These are phyloP conservation scores for Coemansia sp. DNA, from an alignment of 192 early-diverging fungal species.

Conservation along the genomic window DNA sequence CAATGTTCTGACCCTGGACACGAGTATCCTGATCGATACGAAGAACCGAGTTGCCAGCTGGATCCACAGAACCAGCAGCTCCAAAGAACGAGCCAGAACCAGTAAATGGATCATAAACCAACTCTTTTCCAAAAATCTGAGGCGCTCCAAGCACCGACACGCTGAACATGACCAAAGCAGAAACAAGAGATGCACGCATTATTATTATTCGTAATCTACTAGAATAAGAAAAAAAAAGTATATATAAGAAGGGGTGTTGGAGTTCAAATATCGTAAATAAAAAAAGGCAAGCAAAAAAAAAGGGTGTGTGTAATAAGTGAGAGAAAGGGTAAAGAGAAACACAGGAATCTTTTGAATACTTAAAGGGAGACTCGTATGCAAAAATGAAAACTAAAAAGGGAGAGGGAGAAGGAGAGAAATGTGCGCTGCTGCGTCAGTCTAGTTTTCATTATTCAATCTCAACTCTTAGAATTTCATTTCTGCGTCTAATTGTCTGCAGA, in stretches of 20 bases:
- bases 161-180: background rate
- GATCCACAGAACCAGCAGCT: slow-evolving; percentile 16
- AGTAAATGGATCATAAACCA: slow-evolving; percentile 22
- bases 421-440: background rate
- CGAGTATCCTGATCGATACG: slow-evolving; percentile 42
- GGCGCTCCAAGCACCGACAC: slow-evolving; percentile 15
- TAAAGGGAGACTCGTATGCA: too few species aligned
- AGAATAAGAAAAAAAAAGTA: background rate
- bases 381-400: background rate
- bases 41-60: slow-evolving; percentile 36
- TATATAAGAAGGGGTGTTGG: background rate
- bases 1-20: slow-evolving; percentile 34
- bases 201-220: background rate
- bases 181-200: background rate
- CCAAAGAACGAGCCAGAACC: slow-evolving; percentile 20
- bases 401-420: background rate
- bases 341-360: too few species aligned
- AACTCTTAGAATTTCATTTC: too few species aligned
- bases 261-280: background rate
- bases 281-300: too few species aligned
- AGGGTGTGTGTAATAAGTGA: too few species aligned
- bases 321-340: too few species aligned
- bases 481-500: background rate
- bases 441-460: too few species aligned
- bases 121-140: slow-evolving; percentile 23